Conservation (phyloP, 2,329 filamentous ascomycete species). For the Metarhizium anisopliae region DNA sequence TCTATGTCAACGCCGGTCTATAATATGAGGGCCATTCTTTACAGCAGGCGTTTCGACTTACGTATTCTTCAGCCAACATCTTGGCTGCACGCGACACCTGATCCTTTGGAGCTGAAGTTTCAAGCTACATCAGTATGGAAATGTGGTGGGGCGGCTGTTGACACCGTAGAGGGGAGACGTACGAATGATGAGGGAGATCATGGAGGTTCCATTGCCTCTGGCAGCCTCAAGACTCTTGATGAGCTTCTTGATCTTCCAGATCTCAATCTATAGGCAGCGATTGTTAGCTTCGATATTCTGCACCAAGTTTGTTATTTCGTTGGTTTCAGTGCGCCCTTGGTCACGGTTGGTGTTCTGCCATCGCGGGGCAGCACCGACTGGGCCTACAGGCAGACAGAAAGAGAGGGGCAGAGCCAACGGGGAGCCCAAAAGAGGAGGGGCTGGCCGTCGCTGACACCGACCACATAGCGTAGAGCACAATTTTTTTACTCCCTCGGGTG, state of each 20-base stretch:
- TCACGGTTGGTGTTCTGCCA: background rate
- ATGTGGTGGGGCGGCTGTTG: background rate
- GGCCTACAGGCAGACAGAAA: background rate
- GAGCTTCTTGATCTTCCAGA: constrained; percentile 99
- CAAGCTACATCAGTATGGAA: constrained; percentile 2
- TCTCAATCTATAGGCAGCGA: constrained; percentile 47
- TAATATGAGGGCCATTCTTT: background rate
- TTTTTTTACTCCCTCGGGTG: constrained; percentile 7
- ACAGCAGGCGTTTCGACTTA: constrained; percentile 34
- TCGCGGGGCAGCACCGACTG: constrained; percentile 21
- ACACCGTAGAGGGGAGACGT: constrained; percentile 28
- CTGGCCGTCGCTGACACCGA: background rate
- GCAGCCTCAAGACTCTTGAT: constrained; percentile 98
- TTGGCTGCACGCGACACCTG: constrained; percentile 93
- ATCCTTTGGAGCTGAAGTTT: constrained; percentile 75
- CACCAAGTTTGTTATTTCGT: background rate
- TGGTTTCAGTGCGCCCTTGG: background rate
- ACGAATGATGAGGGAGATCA: constrained; percentile 99
- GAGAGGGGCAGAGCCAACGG: background rate
- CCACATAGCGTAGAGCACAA: constrained; percentile 7
- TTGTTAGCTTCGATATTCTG: constrained; percentile 4
- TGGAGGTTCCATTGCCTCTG: constrained; percentile 95
- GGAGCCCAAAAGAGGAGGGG: constrained; percentile 2
- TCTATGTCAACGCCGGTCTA: constrained; percentile 10
- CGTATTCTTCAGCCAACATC: constrained; percentile 99